Evolutionary conservation across 306 rosid species (phyloP).

Genomic region (Gleditsia sinensis): DNA sequence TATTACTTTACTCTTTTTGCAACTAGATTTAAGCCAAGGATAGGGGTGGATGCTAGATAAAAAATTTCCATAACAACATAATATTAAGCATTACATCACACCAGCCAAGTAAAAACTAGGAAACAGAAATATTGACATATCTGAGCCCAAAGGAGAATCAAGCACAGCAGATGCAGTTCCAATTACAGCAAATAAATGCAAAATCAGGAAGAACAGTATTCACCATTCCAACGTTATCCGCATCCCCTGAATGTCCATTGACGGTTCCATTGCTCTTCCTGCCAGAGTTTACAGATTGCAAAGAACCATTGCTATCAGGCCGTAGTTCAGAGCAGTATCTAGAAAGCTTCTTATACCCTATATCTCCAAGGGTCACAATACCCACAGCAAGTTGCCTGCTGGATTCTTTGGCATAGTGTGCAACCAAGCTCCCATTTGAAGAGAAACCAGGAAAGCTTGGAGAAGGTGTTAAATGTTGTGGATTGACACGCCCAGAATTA

Average conservation of each 20-base stretch:
- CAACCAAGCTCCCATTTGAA: slow-evolving; percentile 79
- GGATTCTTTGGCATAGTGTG: slow-evolving; percentile 83
- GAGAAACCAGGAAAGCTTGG: slow-evolving; percentile 64
- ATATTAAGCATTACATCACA: not conserved
- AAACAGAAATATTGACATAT: not conserved
- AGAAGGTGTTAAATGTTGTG: slow-evolving; percentile 70
- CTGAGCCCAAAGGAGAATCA: not conserved
- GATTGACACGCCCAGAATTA: slow-evolving; percentile 63
- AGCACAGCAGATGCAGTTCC: not conserved
- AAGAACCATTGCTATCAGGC: slow-evolving; percentile 55
- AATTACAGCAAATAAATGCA: slow-evolving; percentile 24
- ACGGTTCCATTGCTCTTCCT: slow-evolving; percentile 52
- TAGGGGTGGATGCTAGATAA: not conserved
- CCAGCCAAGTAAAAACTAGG: slow-evolving; percentile 2
- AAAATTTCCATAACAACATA: not conserved
- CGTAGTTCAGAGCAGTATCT: slow-evolving; percentile 68
- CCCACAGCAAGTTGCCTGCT: slow-evolving; percentile 87
- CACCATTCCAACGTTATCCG: slow-evolving; percentile 73
- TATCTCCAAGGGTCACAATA: slow-evolving; percentile 75
- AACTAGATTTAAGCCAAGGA: not conserved
- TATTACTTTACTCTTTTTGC: not conserved
- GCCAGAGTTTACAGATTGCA: slow-evolving; percentile 47
- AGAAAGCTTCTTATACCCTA: slow-evolving; percentile 76
- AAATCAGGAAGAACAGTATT: slow-evolving; percentile 22
- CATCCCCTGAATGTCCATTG: slow-evolving; percentile 52